phyloP scores from a whole-genome alignment of 2,329 filamentous ascomycete genomes.

The Plectosphaerella plurivora region DNA sequence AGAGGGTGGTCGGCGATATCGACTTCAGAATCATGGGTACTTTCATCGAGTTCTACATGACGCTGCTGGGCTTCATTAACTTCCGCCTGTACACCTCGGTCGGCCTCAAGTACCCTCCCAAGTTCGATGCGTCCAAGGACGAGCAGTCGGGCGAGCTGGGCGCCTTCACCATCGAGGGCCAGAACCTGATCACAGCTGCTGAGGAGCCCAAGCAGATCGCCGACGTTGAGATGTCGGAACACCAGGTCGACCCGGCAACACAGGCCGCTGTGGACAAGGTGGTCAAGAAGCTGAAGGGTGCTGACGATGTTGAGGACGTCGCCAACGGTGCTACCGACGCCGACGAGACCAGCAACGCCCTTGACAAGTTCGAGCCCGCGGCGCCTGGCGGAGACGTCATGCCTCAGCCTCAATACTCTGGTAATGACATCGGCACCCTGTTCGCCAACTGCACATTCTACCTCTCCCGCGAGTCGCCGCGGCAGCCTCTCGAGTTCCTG shows the following conservation, averaged over 20 bases:
- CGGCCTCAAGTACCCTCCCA: constrained; percentile 91
- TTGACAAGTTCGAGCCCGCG: constrained; percentile 88
- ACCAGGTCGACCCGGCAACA: constrained; percentile 56
- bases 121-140: constrained; percentile 83
- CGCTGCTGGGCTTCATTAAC: constrained; percentile 91
- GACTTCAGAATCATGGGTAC: constrained; percentile 99
- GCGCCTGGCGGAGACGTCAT: constrained; percentile 82
- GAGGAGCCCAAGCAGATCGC: constrained; percentile 48
- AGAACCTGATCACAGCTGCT: constrained; percentile 52
- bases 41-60: constrained; percentile 98
- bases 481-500: constrained; percentile 87
- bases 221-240: constrained; percentile 41
- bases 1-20: constrained; percentile 86
- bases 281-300: constrained; percentile 61
- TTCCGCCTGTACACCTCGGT: constrained; percentile 89
- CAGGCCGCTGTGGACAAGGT: constrained; percentile 67
- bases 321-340: constrained; percentile 32
- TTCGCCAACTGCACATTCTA: constrained; percentile 90
- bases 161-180: constrained; percentile 83
- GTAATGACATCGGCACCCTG: constrained; percentile 65
- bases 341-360: constrained; percentile 49
- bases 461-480: constrained; percentile 88
- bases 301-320: constrained; percentile 37
- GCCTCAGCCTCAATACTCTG: constrained; percentile 67
- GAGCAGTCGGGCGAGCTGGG: constrained; percentile 85